Conservation (phyloP, 495 filamentous ascomycete species). For the Penicillium subrubescens region DNA sequence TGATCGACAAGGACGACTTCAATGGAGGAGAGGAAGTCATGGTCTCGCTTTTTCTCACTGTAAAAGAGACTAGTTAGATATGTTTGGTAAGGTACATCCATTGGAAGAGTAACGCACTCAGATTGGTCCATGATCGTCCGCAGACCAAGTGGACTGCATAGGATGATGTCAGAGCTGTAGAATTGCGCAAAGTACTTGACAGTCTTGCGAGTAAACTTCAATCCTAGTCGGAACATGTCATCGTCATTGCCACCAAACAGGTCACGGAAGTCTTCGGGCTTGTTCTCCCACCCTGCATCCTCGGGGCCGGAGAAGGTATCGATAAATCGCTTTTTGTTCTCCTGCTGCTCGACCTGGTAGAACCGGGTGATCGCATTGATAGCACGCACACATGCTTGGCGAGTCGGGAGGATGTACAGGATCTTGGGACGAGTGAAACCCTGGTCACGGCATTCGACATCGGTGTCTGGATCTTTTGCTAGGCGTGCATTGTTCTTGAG, state of each 20-base stretch:
- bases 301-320: constrained; percentile 71
- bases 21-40: constrained; percentile 90
- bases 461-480: constrained; percentile 58
- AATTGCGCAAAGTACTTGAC: constrained; percentile 94
- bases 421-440: constrained; percentile 95
- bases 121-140: constrained; percentile 85
- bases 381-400: constrained; percentile 76
- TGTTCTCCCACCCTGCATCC: constrained; percentile 65
- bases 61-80: constrained; percentile 15
- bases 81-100: not conserved
- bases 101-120: constrained; percentile 32
- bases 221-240: constrained; percentile 88
- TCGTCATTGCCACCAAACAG: constrained; percentile 94
- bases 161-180: constrained; percentile 92
- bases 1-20: constrained; percentile 90
- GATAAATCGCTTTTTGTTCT: constrained; percentile 90
- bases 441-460: constrained; percentile 85
- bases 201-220: constrained; percentile 95
- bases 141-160: constrained; percentile 85
- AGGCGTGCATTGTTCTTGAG: constrained; percentile 88
- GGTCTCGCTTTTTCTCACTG: constrained; percentile 74
- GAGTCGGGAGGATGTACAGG: constrained; percentile 83
- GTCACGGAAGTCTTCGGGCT: constrained; percentile 85
- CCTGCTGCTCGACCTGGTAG: constrained; percentile 83
- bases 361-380: constrained; percentile 73